phyloP scores from a whole-genome alignment of 352 stramenopile species.

The Phytophthora capsici region DNA sequence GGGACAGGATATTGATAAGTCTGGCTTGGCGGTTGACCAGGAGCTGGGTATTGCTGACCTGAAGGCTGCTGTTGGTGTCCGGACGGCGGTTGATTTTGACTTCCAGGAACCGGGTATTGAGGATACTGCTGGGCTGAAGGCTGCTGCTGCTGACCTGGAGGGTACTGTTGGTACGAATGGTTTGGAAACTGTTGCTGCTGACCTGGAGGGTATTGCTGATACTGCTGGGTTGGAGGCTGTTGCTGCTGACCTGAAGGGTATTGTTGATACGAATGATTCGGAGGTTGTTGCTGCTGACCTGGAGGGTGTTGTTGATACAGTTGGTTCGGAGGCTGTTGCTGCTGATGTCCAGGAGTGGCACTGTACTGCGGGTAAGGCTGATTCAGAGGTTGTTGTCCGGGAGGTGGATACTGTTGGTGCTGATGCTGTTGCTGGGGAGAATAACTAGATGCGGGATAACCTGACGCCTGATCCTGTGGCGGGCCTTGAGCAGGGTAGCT shows the following conservation, averaged over 20 bases:
- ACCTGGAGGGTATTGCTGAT: conserved; percentile 7
- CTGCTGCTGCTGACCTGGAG: conserved; percentile 32
- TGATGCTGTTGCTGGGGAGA: conserved; percentile 33
- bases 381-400: background rate
- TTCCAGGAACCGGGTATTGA: conserved; percentile 27
- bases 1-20: background rate
- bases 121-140: conserved; percentile 19
- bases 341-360: background rate
- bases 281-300: background rate
- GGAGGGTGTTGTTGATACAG: conserved; percentile 7
- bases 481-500: conserved; percentile 36
- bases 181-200: background rate
- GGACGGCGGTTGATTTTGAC: background rate
- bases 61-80: conserved; percentile 9
- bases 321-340: conserved; percentile 11
- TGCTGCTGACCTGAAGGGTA: conserved; percentile 38
- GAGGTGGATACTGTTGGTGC: conserved; percentile 8
- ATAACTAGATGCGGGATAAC: conserved; percentile 42
- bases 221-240: conserved; percentile 5
- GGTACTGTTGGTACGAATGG: conserved; percentile 37
- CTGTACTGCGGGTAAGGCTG: conserved; percentile 9
- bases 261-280: conserved; percentile 25
- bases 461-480: conserved; percentile 28
- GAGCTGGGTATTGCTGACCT: conserved; percentile 9
- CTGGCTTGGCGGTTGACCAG: conserved; percentile 2